Conservation (phyloP, 129 eudicot species). For the Pittosporum tobira region DNA sequence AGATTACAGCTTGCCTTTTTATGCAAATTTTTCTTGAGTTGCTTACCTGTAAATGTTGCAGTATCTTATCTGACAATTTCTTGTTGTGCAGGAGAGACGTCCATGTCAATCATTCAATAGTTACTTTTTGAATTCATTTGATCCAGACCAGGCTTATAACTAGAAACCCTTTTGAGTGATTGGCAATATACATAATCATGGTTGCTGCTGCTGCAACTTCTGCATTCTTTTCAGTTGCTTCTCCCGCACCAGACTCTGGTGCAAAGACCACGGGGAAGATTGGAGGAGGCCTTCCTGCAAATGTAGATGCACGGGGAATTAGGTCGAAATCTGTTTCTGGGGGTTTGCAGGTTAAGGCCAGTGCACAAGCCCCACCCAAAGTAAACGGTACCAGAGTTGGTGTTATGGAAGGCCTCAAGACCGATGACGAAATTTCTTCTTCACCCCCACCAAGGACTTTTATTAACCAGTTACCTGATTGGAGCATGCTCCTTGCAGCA, state of each 20-base stretch:
- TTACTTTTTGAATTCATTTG: neutral
- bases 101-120: conserved; percentile 10
- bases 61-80: conserved; percentile 8
- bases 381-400: conserved; percentile 79
- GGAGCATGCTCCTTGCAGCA: conserved; percentile 99
- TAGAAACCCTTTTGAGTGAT: neutral
- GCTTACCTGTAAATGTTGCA: neutral
- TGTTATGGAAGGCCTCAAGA: conserved; percentile 57
- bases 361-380: conserved; percentile 79
- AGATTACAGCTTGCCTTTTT: neutral
- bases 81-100: conserved; percentile 26
- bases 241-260: conserved; percentile 52
- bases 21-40: neutral
- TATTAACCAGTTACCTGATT: conserved; percentile 85
- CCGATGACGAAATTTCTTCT: conserved; percentile 36
- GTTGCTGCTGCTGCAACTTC: conserved; percentile 78
- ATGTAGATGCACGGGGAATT: conserved; percentile 48
- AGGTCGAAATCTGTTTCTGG: conserved; percentile 52
- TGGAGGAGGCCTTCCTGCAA: conserved; percentile 36
- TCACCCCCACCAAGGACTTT: conserved; percentile 79
- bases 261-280: conserved; percentile 39
- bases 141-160: neutral
- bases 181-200: conserved; percentile 28
- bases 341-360: conserved; percentile 58
- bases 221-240: conserved; percentile 49